phyloP scores from a whole-genome alignment of 768 basidiomycete genomes.

The Polyporus arcularius region DNA sequence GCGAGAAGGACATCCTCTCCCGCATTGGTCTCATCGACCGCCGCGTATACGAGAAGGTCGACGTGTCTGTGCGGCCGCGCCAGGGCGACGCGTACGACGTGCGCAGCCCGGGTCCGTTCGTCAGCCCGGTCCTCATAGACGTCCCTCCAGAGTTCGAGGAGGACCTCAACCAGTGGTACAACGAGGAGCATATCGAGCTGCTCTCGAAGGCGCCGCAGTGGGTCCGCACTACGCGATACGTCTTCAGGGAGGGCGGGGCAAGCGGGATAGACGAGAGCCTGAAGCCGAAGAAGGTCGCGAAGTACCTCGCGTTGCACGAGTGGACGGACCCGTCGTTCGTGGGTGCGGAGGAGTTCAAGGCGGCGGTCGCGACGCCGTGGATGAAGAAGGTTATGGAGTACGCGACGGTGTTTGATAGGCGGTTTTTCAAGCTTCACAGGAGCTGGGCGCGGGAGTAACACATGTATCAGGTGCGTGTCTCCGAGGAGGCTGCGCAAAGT shows the following conservation, averaged over 20 bases:
- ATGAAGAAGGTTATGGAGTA: constrained; percentile 39
- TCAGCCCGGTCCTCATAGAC: constrained; percentile 28
- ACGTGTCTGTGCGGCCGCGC: not conserved
- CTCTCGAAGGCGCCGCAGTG: constrained; percentile 45
- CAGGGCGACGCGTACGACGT: constrained; percentile 17
- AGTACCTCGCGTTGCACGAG: constrained; percentile 47
- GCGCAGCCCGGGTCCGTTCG: constrained; percentile 24
- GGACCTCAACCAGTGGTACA: constrained; percentile 33
- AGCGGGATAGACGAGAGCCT: constrained; percentile 18
- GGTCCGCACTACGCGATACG: constrained; percentile 45
- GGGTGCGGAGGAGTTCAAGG: constrained; percentile 37
- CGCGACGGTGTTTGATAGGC: constrained; percentile 36
- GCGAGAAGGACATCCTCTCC: constrained; percentile 34
- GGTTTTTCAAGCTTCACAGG: constrained; percentile 26
- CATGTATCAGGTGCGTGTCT: too few relatives aligned
- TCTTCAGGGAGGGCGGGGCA: constrained; percentile 31
- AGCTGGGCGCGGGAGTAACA: constrained; percentile 1
- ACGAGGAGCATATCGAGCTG: constrained; percentile 35
- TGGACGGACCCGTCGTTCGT: constrained; percentile 38
- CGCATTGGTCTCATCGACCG: constrained; percentile 37
- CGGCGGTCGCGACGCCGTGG: constrained; percentile 47
- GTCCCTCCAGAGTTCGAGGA: constrained; percentile 28
- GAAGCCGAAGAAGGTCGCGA: constrained; percentile 24
- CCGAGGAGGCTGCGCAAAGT: too few relatives aligned
- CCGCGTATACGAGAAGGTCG: constrained; percentile 31